Base-by-base conservation (phyloP, 257 asterid genomes). In the Forsythia suspensa region DNA sequence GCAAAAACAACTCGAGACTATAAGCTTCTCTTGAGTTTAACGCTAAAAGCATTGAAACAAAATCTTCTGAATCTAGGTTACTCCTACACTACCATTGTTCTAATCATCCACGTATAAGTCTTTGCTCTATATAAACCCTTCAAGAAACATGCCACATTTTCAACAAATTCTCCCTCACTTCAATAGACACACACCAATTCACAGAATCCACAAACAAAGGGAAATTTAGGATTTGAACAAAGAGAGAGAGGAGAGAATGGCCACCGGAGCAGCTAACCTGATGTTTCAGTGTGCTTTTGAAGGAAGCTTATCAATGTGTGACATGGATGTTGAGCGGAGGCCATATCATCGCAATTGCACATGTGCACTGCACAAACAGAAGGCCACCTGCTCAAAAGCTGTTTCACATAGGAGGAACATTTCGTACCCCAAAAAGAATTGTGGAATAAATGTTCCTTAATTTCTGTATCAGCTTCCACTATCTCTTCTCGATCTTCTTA, bases 341-440 rank as follows among this genome's bases (percentile, higher is more conserved):
- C 89, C 91, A 3, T 85, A 87, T 48, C 89, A 87, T 38, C 38
- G 41, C 0, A 71, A 86, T 76, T 86, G 90, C 83, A 71, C 77
- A 29, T 89, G 91, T 38, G 87, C 89, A 81, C 63, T 85, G 84
- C 88, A 83, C 77, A 41, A 82, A 36, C 6, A 7, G 21, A 82
- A 82, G 55, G 85, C 71, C 18, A 44, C 77, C 21, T 78, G 88
- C 52, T 55, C 79, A 1, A 83, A 72, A 21, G 13, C 74, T 39
- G 77, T 20, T 13, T 73, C 77, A 46, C 66, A 38, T 16, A n/a
- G 21, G 40, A 84, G 79, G 75, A 82, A 71, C 59, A 18, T 85
- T 34, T 59, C 89, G 3, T 86, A 80, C 9, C 80, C 81, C 0
- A 81, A 18, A 73, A 59, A 36, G 72, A 83, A 5, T 24, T 77